A percentile compares a stretch with the other conserved stretches of the same genome.
Evolutionary conservation across 108 stramenopile genomes (phyloP).

Genomic region (Skeletonema menzelii): DNA sequence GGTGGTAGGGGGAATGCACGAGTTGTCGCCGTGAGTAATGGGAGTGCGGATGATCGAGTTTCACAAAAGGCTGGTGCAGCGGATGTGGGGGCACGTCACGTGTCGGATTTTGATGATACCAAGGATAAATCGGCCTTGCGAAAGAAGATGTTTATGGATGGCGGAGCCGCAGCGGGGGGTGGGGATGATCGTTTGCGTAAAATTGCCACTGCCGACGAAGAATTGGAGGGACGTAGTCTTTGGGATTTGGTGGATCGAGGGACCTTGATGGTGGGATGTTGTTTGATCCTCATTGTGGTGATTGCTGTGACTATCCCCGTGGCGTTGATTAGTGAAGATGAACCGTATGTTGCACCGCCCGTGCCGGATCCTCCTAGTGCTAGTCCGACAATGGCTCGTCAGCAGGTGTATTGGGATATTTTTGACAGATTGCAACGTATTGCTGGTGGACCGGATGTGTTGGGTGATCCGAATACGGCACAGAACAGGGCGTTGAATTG

Average conservation of each 20-base stretch:
- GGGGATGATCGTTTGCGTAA: slow-evolving; percentile 6
- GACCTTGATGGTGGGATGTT: slow-evolving; percentile 35
- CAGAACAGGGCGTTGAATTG: slow-evolving; percentile 38
- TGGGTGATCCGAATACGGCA: slow-evolving; percentile 23
- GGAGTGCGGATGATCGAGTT: neutral
- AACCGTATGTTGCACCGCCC: slow-evolving; percentile 28
- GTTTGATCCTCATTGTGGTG: slow-evolving; percentile 39
- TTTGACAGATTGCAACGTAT: slow-evolving; percentile 20
- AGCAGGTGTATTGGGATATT: slow-evolving; percentile 23
- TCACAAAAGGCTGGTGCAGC: neutral
- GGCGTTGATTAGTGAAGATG: slow-evolving; percentile 27
- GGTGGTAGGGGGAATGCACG: neutral
- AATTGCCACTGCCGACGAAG: slow-evolving; percentile 34
- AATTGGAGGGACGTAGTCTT: slow-evolving; percentile 19
- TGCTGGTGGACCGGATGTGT: slow-evolving; percentile 18
- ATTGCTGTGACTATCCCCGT: slow-evolving; percentile 40
- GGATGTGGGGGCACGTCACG: neutral
- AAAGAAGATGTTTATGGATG: neutral
- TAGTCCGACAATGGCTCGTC: slow-evolving; percentile 13
- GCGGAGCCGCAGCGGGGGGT: neutral
- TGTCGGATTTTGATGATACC: neutral
- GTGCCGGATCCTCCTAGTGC: slow-evolving; percentile 17
- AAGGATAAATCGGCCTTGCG: neutral
- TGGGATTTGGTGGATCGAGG: slow-evolving; percentile 23
- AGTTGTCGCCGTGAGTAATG: neutral